Evolutionary conservation across 2,329 filamentous ascomycete species (phyloP).

Genomic region (Clonostachys solani): DNA sequence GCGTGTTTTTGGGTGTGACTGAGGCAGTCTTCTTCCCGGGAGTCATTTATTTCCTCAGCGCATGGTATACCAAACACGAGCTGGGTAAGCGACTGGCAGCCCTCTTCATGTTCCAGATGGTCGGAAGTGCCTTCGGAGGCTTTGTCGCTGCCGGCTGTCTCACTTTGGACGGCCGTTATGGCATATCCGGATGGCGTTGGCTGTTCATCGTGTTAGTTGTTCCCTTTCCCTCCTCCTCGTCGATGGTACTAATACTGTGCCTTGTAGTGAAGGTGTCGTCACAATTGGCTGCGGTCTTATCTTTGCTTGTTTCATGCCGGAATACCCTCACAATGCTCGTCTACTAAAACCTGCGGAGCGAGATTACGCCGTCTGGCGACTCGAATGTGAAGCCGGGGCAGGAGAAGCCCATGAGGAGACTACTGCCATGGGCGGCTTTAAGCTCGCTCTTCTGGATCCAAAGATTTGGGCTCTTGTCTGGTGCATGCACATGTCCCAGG

Average conservation of each 20-base stretch:
- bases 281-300: constrained; percentile 56
- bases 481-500: constrained; percentile 26
- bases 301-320: constrained; percentile 55
- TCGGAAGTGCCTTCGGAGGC: constrained; percentile 42
- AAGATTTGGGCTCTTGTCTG: constrained; percentile 54
- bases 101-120: constrained; percentile 25
- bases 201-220: constrained; percentile 34
- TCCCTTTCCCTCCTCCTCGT: no score
- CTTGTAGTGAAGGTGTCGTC: constrained; percentile 51
- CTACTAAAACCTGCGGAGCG: constrained; percentile 26
- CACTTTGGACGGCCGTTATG: constrained; percentile 36
- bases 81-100: constrained; percentile 27
- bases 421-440: constrained; percentile 46
- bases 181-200: constrained; percentile 48
- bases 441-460: constrained; percentile 46
- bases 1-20: constrained; percentile 27
- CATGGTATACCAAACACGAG: constrained; percentile 33
- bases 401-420: constrained; percentile 54
- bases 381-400: constrained; percentile 62
- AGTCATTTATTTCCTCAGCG: constrained; percentile 31
- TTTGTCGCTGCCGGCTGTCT: constrained; percentile 43
- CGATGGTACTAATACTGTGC: not conserved
- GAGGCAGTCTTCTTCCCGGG: constrained; percentile 31
- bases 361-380: constrained; percentile 53
- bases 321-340: constrained; percentile 36